Base-by-base conservation (phyloP, 805 yeast genomes). In the Ogataea corticis region DNA sequence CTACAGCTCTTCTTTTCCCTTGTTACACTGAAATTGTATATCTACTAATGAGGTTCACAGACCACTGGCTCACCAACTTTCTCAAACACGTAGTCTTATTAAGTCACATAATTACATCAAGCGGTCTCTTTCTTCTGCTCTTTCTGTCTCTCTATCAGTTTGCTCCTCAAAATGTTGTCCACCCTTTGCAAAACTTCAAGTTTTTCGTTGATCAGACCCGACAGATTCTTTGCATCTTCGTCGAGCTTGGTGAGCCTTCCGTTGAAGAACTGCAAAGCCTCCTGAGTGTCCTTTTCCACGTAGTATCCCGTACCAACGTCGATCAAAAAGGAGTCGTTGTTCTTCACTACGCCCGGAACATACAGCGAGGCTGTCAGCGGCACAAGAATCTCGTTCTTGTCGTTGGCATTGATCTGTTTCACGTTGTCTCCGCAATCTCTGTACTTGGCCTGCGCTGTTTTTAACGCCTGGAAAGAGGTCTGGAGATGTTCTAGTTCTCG, bases 281-380 rank as follows among this genome's bases (percentile, higher is more conserved):
- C 89, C 7, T 70, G 69, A 0, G 80, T 78, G 39, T 66, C 66
- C 66, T 94, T 94, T 61, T 89, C 96, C 14, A 90, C 91, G 62
- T 78, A 94, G 63, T 94, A 94, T 2, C 98, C 98, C 0, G 99
- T 94, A 29, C 99, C 99, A 19, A 94, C 83, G 62, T 94, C 99
- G 9, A 94, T 96, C 62, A 94, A 72, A 57, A 85, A 94, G 47
- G 76, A 81, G 48, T 83, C 76, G 41, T 76, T 76, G 46, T 85
- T 80, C 35, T 74, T 72, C 41, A 87, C 75, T 43, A 72, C 77
- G 2, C 98, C 99, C 3, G 97, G 96, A 21, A 94, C 85, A 55
- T 94, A 94, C 33, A 94, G 70, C 0, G 97, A 88, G 15, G 90
- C 75, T 0, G 98, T 88, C 49, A 95, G 73, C 5, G 99, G 99